These are phyloP conservation scores for Microdochium nivale DNA, from an alignment of 2,329 filamentous ascomycete species.

Conservation along the genomic window DNA sequence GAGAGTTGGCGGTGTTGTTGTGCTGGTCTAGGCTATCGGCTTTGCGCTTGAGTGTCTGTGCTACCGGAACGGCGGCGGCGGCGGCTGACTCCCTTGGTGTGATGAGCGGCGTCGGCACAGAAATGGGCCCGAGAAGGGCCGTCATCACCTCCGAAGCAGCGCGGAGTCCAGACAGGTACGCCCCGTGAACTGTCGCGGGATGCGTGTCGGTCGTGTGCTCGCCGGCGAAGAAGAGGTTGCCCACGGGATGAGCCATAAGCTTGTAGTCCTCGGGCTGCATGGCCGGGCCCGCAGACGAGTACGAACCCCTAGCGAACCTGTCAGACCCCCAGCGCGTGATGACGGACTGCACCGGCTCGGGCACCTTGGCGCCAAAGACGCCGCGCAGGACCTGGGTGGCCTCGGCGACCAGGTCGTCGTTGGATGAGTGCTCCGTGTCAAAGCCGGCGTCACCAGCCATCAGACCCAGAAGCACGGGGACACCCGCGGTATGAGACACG, in stretches of 20 bases:
- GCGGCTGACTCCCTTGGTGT: conserved; percentile 46
- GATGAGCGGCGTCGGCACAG: conserved; percentile 68
- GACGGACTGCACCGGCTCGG: conserved; percentile 74
- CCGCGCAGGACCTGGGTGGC: conserved; percentile 70
- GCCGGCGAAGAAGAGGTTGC: conserved; percentile 88
- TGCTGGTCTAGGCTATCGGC: conserved; percentile 6
- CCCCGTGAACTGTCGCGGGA: conserved; percentile 93
- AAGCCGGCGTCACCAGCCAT: conserved; percentile 95
- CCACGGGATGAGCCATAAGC: conserved; percentile 73
- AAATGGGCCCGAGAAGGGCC: conserved; percentile 70
- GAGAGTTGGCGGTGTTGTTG: no score
- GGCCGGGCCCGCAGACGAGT: conserved; percentile 82
- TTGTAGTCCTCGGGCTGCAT: conserved; percentile 88
- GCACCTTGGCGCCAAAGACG: conserved; percentile 65
- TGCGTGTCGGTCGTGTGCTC: conserved; percentile 95
- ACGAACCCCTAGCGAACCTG: conserved; percentile 85
- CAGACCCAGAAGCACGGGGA: conserved; percentile 80
- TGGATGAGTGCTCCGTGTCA: conserved; percentile 69
- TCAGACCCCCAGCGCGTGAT: conserved; percentile 91
- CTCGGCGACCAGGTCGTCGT: conserved; percentile 70
- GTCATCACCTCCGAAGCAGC: conserved; percentile 83
- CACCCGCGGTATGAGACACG: conserved; percentile 77
- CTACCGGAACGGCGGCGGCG: conserved; percentile 16
- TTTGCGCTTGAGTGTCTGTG: conserved; percentile 45
- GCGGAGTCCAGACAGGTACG: conserved; percentile 86